Percentiles rank a stretch among this genome's conserved stretches.
Evolutionary conservation across 2,329 filamentous ascomycete species (phyloP).

Genomic region (Diaporthe citriasiana): DNA sequence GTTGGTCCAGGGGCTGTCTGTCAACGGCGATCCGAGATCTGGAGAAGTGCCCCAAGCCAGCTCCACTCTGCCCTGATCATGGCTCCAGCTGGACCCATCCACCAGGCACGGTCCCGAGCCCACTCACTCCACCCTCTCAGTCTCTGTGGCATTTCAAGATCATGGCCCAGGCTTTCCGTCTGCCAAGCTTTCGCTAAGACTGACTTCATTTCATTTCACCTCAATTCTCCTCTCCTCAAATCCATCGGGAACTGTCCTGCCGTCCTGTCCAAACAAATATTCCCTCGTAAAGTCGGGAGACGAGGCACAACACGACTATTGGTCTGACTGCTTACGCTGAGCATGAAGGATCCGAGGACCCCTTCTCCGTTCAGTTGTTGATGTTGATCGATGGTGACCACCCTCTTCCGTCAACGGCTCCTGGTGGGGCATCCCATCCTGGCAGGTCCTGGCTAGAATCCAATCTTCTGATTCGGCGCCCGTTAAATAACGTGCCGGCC

Average conservation of each 20-base stretch:
- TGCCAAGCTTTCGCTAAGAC: slow-evolving; percentile 29
- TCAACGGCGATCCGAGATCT: slow-evolving; percentile 34
- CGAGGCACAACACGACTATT: slow-evolving; percentile 20
- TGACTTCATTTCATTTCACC: slow-evolving; percentile 31
- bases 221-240: not conserved
- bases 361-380: not conserved
- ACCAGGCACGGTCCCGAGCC: slow-evolving; percentile 23
- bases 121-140: slow-evolving; percentile 15
- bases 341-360: slow-evolving; percentile 19
- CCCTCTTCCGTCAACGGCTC: slow-evolving; percentile 16
- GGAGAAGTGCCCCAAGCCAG: slow-evolving; percentile 30
- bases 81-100: slow-evolving; percentile 9
- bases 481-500: slow-evolving; percentile 45
- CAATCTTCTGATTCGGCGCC: slow-evolving; percentile 43
- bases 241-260: not conserved
- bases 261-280: not conserved
- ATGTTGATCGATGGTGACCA: not conserved
- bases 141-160: slow-evolving; percentile 28
- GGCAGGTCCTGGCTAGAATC: slow-evolving; percentile 39
- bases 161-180: slow-evolving; percentile 23
- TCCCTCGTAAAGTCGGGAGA: not conserved
- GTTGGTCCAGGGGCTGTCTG: slow-evolving; percentile 7
- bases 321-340: slow-evolving; percentile 19
- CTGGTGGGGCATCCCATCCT: slow-evolving; percentile 34
- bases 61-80: slow-evolving; percentile 33